Base-by-base conservation (phyloP, 208 protist genomes). In the Balamuthia mandrillaris region DNA sequence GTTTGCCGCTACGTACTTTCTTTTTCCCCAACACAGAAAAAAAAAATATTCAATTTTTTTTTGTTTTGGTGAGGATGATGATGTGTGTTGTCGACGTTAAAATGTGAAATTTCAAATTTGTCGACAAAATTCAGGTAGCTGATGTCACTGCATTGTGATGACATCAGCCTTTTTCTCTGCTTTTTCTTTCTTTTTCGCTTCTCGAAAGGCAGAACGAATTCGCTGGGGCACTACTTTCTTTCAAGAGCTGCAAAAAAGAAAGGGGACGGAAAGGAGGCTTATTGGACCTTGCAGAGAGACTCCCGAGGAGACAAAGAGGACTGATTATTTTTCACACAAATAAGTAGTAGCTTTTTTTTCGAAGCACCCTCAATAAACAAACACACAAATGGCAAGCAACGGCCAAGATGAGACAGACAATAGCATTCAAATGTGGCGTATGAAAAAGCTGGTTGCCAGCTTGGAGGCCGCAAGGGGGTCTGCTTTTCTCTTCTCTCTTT, bases 391-490 rank as follows among this genome's bases (percentile, higher is more conserved):
- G 16, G 37, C 61, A 1, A 47, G 29, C n/a, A 79, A 77, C 6
- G 52, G 75, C 29, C 33, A 65, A 21, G 79, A 90, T 0, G 58
- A 52, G n/a, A 82, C 92, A 37, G 96, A 98, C 52, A 81, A 96
- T 85, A 96, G 96, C 51, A 97, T 99, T 84, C 96, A 99, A 93
- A 95, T 98, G 72, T 99, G 97, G 94, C 99, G 98, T 92, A 96
- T 99, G 63, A 99, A 99, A 93, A 98, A 99, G 91, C 93, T 99
- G 31, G 99, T 99, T 87, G 94, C 99, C 68, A 98, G 93, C 84
- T 94, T 99, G 0, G 95, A 99, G 86, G 93, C 92, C n/a, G 98
- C 98, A 1, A 94, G 97, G 61, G 98, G 95, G n/a, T n/a, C n/a
- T n/a, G n/a, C n/a, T n/a, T n/a, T n/a, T n/a, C n/a, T n/a, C n/a